These are phyloP conservation scores for Penicillium expansum DNA, from an alignment of 2,329 filamentous ascomycete genomes.

Conservation along the genomic window DNA sequence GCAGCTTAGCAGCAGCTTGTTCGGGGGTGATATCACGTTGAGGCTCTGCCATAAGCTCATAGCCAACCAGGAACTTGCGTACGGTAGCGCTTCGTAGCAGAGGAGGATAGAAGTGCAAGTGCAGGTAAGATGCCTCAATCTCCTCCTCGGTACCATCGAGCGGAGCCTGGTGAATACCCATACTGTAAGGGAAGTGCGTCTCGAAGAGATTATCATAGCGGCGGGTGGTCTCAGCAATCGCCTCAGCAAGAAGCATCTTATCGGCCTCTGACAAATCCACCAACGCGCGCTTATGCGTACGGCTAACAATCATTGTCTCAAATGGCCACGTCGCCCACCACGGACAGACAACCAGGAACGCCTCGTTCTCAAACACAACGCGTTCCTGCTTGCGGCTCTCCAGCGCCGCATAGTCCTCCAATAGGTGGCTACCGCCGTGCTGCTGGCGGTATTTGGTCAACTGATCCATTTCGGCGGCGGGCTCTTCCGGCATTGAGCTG, in stretches of 20 bases:
- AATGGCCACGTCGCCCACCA: slow-evolving; percentile 99
- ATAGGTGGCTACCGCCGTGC: slow-evolving; percentile 70
- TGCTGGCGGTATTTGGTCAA: slow-evolving; percentile 73
- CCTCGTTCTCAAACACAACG: slow-evolving; percentile 81
- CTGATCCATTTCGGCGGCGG: slow-evolving; percentile 72
- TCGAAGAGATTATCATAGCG: slow-evolving; percentile 97
- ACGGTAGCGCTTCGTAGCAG: slow-evolving; percentile 89
- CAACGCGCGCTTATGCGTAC: slow-evolving; percentile 77
- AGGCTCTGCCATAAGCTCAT: slow-evolving; percentile 95
- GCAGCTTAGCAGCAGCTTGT: slow-evolving; percentile 78
- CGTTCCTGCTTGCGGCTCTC: slow-evolving; percentile 80
- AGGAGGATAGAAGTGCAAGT: slow-evolving; percentile 97
- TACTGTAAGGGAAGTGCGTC: slow-evolving; percentile 95
- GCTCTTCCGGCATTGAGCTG: slow-evolving; percentile 86
- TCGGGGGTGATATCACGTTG: slow-evolving; percentile 97
- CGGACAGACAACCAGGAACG: slow-evolving; percentile 83
- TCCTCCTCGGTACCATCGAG: slow-evolving; percentile 78
- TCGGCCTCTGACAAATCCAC: slow-evolving; percentile 76
- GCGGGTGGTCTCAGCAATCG: slow-evolving; percentile 81
- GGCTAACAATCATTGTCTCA: slow-evolving; percentile 85
- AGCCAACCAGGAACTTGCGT: slow-evolving; percentile 89
- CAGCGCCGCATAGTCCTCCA: slow-evolving; percentile 82
- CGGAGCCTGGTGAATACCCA: slow-evolving; percentile 93
- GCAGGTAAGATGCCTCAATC: slow-evolving; percentile 82
- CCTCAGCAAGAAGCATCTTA: slow-evolving; percentile 71